Evolutionary conservation across 2,329 filamentous ascomycete species (phyloP), one percentile per base, ranked within the genome.

Genomic region (Lachnellula arida): DNA sequence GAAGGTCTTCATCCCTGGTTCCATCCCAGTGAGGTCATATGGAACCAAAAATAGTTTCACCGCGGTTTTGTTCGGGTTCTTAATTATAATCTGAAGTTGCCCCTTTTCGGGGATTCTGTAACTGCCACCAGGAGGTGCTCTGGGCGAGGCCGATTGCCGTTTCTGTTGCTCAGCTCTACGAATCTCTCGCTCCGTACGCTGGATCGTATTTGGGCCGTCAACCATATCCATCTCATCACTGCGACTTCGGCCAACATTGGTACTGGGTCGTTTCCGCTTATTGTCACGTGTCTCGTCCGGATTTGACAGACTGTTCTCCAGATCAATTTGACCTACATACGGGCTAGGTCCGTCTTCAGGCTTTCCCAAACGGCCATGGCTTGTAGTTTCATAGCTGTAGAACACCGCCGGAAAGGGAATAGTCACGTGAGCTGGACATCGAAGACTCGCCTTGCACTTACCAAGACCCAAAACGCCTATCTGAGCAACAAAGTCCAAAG

Each of bases 61-160:
- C 1, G 94, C 94, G 3, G 94, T 97, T 70, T 97, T 97, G 75
- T 97, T 96, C 15, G 92, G 93, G 66, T 97, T 99, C 71, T 97
- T 97, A 70, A 99, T 90, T 59, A 99, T 87, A 61, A 99, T 96
- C 67, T 99, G 94, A 14, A 99, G 78, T 72, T 97, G 94, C 0
- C 94, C 94, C 71, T 92, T 88, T 67, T 94, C 87, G 0, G 94
- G 94, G 52, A 99, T 96, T 44, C 94, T 87, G 71, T 97, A 99
- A 67, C 89, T 90, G 37, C 94, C 93, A 7, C 91, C 91, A 0
- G 90, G 88, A 0, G 91, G 89, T 15, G 87, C 83, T 71, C 81
- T 85, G 1, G 83, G 81, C 25, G 78, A 79, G 32, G 76, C 73
- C 5, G 82, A 78, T 51, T 82, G 78, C 51, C 86, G 80, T 60